phyloP scores from a whole-genome alignment of 495 filamentous ascomycete genomes.

The Aspergillus affinis region DNA sequence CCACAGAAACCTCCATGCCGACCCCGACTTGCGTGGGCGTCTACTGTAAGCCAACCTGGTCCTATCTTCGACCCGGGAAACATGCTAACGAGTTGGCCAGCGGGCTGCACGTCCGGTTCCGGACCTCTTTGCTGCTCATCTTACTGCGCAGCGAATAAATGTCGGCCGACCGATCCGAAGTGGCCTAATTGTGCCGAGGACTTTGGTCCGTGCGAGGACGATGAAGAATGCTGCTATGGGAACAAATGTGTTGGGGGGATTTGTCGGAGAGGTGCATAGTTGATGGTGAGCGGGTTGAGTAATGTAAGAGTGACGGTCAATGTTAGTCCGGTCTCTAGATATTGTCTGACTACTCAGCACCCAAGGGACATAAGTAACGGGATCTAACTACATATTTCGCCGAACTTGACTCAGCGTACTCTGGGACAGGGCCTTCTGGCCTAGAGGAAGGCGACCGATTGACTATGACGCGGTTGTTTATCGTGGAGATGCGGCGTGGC shows the following conservation, averaged over 20 bases:
- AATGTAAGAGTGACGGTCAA: background rate
- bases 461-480: conserved; percentile 64
- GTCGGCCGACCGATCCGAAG: conserved; percentile 27
- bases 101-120: conserved; percentile 12
- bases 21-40: conserved; percentile 33
- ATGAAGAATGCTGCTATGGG: conserved; percentile 30
- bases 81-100: background rate
- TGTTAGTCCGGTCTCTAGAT: background rate
- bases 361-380: too few species aligned
- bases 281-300: background rate
- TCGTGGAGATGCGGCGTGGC: conserved; percentile 52
- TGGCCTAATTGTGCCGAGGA: conserved; percentile 31
- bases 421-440: conserved; percentile 66
- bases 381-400: too few species aligned
- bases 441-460: conserved; percentile 39
- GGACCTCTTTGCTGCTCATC: conserved; percentile 26
- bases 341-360: background rate
- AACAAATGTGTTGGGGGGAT: conserved; percentile 27
- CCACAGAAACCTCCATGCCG: conserved; percentile 33
- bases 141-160: conserved; percentile 31
- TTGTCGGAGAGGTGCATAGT: conserved; percentile 11
- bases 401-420: too few species aligned
- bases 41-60: conserved; percentile 25
- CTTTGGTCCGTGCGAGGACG: conserved; percentile 21
- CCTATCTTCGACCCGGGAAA: background rate